Base-by-base conservation (phyloP, 129 eudicot genomes). In the Flaveria trinervia region DNA sequence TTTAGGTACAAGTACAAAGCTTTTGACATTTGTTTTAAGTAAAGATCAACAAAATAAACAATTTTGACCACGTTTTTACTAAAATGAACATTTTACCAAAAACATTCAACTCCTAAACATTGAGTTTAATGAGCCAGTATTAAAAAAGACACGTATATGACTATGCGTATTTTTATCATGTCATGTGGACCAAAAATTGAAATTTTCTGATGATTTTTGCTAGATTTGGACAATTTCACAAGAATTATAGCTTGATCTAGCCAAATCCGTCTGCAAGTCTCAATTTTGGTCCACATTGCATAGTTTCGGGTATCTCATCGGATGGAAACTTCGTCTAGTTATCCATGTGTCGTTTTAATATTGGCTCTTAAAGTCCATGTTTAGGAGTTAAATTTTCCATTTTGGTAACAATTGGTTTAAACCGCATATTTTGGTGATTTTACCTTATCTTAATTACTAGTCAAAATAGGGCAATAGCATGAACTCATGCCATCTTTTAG, bases 401-500 rank as follows among this genome's bases (percentile, higher is more conserved):
- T n/a, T 54, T 54, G 10, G n/a, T 54, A 54, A 54, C 7, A 54
- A 54, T 10, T 54, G 9, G 61, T 17, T 2, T 5, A 54, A n/a
- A 16, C 25, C 12, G 1, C 0, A 0, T 60, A 26, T 60, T 23
- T 12, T 25, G n/a, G 17, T 23, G n/a, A 25, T 60, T 60, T 60
- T 60, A 0, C 17, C 25, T n/a, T 25, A 46, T 18, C 12, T 44
- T 25, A 45, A 4, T 49, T 13, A 33, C 49, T 11, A 10, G 80
- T 48, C 26, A 50, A 76, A 10, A 50, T n/a, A 65, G 50, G 16
- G 30, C 73, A 65, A 51, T 76, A 64, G 8, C 56, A 52, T 54
- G 74, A 54, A 15, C 3, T 15, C 28, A 49, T 77, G 9, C 18
- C 62, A 15, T 25, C 68, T 77, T 54, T 52, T 23, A 50, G 54